Conservation (phyloP, 495 filamentous ascomycete species). For the Daldinia caldariorum region DNA sequence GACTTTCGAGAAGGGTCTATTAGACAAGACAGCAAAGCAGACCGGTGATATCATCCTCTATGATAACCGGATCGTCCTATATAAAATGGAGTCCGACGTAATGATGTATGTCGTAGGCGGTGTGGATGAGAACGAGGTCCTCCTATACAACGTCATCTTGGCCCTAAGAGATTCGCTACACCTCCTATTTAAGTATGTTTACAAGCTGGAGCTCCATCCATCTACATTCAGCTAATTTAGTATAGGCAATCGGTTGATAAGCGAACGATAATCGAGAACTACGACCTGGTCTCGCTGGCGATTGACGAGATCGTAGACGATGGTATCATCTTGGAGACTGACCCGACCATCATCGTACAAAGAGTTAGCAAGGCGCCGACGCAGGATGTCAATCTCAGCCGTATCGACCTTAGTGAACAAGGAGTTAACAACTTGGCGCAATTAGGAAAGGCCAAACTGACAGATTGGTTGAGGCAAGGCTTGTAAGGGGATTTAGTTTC, state of each 20-base stretch:
- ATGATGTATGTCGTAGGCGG: slow-evolving; percentile 96
- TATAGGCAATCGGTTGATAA: slow-evolving; percentile 92
- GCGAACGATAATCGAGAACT: slow-evolving; percentile 97
- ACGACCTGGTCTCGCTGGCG: slow-evolving; percentile 87
- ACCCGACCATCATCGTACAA: slow-evolving; percentile 90
- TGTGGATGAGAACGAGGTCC: slow-evolving; percentile 93
- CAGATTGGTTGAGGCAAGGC: slow-evolving; percentile 88
- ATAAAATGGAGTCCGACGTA: slow-evolving; percentile 97
- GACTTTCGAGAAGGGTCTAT: slow-evolving; percentile 92
- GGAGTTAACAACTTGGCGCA: slow-evolving; percentile 95
- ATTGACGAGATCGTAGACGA: slow-evolving; percentile 98
- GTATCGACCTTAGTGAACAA: slow-evolving; percentile 95
- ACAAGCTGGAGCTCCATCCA: background rate
- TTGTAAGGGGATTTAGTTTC: slow-evolving; percentile 53
- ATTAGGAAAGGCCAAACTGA: slow-evolving; percentile 90
- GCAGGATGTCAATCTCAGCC: slow-evolving; percentile 89
- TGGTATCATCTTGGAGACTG: slow-evolving; percentile 95
- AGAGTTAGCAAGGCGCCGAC: slow-evolving; percentile 91
- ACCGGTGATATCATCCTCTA: slow-evolving; percentile 95
- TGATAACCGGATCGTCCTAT: slow-evolving; percentile 93
- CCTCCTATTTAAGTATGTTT: slow-evolving; percentile 86
- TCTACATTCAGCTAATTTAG: slow-evolving; percentile 13
- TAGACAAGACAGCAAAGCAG: slow-evolving; percentile 97
- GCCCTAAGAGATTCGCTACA: slow-evolving; percentile 89
- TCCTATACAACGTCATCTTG: slow-evolving; percentile 92